These are phyloP conservation scores for Panicum hallii DNA, from an alignment of 202 grass and related monocot genomes.

Conservation along the genomic window DNA sequence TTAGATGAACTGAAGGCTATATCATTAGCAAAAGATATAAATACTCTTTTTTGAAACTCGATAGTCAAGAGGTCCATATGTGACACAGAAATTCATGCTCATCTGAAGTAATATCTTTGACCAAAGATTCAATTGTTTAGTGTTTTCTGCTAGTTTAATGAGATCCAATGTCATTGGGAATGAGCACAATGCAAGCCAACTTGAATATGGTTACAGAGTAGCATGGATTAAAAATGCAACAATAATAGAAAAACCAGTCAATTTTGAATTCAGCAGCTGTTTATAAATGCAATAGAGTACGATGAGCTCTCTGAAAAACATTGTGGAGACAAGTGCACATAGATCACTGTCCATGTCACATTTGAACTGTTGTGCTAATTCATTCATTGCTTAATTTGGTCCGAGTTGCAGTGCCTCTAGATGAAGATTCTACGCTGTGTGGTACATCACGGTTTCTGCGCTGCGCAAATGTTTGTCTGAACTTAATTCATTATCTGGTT, in stretches of 20 bases:
- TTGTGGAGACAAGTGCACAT: not conserved
- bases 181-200: not conserved
- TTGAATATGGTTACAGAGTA: not conserved
- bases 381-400: constrained; percentile 5
- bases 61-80: constrained; percentile 13
- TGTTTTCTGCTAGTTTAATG: constrained; percentile 25
- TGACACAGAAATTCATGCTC: constrained; percentile 16
- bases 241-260: not conserved
- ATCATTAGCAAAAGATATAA: not conserved
- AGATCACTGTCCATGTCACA: not conserved
- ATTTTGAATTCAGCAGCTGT: not conserved
- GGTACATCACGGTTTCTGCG: not conserved
- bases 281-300: constrained; percentile 12
- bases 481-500: constrained; percentile 36
- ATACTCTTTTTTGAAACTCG: not conserved
- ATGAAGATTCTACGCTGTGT: not conserved
- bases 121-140: not conserved
- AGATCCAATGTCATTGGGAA: constrained; percentile 12
- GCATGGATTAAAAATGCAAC: not conserved
- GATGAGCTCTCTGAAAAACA: not conserved
- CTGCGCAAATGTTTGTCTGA: constrained; percentile 17
- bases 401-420: constrained; percentile 37
- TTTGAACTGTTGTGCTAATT: constrained; percentile 25
- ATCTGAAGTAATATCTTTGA: not conserved
- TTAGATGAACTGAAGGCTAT: not conserved